These are phyloP conservation scores for Marasmius oreades DNA, from an alignment of 1,284 basidiomycete species.

Conservation along the genomic window DNA sequence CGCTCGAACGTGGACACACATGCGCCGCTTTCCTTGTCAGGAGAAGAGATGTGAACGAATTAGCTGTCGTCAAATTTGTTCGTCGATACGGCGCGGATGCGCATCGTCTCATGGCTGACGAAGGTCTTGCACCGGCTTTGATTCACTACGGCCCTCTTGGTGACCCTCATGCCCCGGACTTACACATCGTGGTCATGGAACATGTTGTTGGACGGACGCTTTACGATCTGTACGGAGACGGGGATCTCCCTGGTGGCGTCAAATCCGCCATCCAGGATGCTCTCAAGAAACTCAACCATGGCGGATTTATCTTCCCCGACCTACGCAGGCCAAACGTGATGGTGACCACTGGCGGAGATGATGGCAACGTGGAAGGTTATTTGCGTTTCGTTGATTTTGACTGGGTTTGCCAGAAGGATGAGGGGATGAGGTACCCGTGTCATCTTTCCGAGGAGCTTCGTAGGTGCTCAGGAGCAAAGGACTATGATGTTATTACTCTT, in stretches of 20 bases:
- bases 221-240: background rate
- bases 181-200: constrained; percentile 1
- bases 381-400: background rate
- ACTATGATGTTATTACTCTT: background rate
- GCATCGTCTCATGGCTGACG: background rate
- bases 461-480: background rate
- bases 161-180: background rate
- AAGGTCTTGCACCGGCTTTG: background rate
- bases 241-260: background rate
- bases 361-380: background rate
- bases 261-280: background rate
- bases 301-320: background rate
- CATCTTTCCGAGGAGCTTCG: background rate
- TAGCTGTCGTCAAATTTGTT: background rate
- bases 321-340: background rate
- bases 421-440: background rate
- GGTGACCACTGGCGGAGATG: background rate
- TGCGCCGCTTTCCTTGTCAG: background rate
- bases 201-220: background rate
- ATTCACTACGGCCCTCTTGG: background rate
- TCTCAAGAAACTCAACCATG: background rate
- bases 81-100: background rate
- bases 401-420: background rate
- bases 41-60: background rate
- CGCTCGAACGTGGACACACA: background rate